These are phyloP conservation scores for Venturia oleaginea DNA, from an alignment of 2,329 filamentous ascomycete species.

Conservation along the genomic window DNA sequence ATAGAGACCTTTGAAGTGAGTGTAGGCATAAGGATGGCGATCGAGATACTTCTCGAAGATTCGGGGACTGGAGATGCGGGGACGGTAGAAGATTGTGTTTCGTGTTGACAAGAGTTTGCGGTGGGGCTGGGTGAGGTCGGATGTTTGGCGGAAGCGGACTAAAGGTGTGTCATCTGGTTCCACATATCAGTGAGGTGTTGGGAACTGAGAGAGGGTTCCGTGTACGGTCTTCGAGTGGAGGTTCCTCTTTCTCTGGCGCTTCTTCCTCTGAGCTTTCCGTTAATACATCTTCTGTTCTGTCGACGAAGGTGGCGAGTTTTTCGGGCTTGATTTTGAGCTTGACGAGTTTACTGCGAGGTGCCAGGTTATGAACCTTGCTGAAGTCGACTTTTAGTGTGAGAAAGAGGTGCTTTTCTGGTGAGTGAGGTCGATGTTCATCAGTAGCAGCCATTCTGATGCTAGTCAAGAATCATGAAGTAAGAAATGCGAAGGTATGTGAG, in stretches of 20 bases:
- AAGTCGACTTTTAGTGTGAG: background rate
- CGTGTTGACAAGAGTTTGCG: background rate
- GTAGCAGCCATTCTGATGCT: background rate
- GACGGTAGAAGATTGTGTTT: background rate
- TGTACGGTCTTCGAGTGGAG: background rate
- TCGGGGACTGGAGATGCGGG: background rate
- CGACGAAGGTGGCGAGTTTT: background rate
- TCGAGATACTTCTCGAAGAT: background rate
- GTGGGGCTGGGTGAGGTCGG: background rate
- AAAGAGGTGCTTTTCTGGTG: background rate
- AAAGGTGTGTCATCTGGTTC: background rate
- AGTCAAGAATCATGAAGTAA: background rate
- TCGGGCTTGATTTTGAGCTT: background rate
- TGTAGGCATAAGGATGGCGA: background rate
- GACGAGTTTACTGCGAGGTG: background rate
- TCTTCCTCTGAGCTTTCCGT: background rate
- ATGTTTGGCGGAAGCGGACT: background rate
- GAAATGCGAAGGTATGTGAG: background rate
- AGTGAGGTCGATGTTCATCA: background rate
- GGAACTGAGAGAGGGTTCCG: background rate
- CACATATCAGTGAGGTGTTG: background rate
- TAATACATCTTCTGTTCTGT: background rate
- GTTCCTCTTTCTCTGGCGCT: background rate
- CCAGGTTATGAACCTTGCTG: background rate
- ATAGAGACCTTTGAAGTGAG: background rate